Conservation (phyloP, 352 stramenopile genomes). For the Phytopythium litorale region DNA sequence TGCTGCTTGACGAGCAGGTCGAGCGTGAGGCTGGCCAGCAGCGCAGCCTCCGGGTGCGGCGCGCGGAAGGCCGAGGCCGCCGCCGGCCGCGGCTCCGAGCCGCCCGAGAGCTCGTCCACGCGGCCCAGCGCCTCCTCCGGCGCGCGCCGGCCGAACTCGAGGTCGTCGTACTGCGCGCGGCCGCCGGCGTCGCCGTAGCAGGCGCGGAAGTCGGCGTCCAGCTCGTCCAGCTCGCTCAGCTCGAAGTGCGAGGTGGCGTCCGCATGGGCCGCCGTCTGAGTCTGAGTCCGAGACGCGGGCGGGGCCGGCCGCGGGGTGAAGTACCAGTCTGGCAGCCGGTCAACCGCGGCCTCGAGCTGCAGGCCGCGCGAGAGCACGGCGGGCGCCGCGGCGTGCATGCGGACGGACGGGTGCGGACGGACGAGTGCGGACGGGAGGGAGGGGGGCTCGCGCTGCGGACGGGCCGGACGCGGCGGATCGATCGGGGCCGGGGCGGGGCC, state of each 20-base stretch:
- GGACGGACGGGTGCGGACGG: neutral
- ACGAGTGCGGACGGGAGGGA: neutral
- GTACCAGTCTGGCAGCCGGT: slow-evolving; percentile 64
- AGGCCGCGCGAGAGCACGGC: slow-evolving; percentile 44
- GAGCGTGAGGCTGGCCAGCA: slow-evolving; percentile 11
- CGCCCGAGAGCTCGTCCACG: slow-evolving; percentile 3
- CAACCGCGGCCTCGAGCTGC: slow-evolving; percentile 64
- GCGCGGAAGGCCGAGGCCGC: neutral
- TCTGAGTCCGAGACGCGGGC: slow-evolving; percentile 3
- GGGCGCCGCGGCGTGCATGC: slow-evolving; percentile 9
- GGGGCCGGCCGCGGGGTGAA: slow-evolving; percentile 23
- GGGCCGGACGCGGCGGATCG: neutral
- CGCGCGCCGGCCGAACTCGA: neutral
- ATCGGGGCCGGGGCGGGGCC: no score
- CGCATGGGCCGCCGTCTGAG: slow-evolving; percentile 11
- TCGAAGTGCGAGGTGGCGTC: neutral
- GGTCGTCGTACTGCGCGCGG: slow-evolving; percentile 4
- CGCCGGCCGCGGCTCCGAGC: neutral
- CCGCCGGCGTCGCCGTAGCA: neutral
- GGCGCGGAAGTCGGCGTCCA: slow-evolving; percentile 6
- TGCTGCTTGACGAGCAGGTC: slow-evolving; percentile 26
- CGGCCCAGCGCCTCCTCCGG: neutral
- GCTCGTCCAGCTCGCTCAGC: slow-evolving; percentile 2
- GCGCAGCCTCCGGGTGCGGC: slow-evolving; percentile 4
- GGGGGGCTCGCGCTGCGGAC: no score